phyloP scores from a whole-genome alignment of 2,329 filamentous ascomycete genomes.

The Colletotrichum shisoi region DNA sequence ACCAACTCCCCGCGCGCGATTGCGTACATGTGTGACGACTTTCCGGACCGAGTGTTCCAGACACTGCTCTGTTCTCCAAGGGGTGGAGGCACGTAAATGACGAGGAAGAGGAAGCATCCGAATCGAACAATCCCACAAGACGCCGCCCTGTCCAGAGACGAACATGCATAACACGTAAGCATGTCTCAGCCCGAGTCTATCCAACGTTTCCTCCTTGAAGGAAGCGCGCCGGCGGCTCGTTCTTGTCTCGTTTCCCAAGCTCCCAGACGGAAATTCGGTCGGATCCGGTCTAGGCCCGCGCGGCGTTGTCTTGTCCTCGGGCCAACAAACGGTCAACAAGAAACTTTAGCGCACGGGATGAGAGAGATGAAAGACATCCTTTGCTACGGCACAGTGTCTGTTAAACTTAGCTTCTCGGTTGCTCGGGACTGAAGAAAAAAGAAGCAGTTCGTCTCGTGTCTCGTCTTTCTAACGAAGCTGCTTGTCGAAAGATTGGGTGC shows the following conservation, averaged over 20 bases:
- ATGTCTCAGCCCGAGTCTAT: neutral
- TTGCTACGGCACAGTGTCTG: constrained; percentile 12
- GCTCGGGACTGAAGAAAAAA: neutral
- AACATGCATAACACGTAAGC: constrained; percentile 2
- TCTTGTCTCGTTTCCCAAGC: neutral
- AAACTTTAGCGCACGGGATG: neutral
- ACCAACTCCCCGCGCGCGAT: constrained; percentile 2
- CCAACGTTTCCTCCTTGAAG: neutral
- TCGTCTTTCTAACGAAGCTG: neutral
- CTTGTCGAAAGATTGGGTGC: no score
- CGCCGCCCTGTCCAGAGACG: neutral
- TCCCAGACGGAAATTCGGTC: neutral
- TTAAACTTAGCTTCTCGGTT: neutral
- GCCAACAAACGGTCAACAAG: constrained; percentile 20
- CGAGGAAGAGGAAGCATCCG: neutral
- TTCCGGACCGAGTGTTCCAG: constrained; percentile 2
- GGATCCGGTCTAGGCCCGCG: neutral
- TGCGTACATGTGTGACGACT: constrained; percentile 17
- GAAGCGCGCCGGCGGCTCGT: neutral
- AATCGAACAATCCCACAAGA: neutral
- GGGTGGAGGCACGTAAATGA: constrained; percentile 1
- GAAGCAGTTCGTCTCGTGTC: constrained; percentile 8
- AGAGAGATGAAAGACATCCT: neutral
- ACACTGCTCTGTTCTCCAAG: neutral
- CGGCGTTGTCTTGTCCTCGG: constrained; percentile 18